Base-by-base conservation (phyloP, 768 basidiomycete species). In the Suillus luteus region DNA sequence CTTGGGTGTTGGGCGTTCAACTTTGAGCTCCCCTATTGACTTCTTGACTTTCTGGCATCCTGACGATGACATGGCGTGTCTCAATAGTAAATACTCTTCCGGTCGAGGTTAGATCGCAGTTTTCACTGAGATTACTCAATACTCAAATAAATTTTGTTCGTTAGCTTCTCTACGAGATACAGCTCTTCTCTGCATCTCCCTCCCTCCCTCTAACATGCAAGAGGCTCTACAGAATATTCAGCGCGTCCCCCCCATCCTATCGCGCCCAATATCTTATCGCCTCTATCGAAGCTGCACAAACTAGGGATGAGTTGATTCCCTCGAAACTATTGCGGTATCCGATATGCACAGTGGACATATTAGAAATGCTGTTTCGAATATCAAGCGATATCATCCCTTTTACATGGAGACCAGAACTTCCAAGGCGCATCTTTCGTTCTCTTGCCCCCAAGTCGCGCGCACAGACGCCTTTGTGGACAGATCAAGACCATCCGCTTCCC, bases 111-210 rank as follows among this genome's bases (percentile, higher is more conserved):
- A 22, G 41, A 17, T 57, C 14, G 17, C 38, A 40, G 9, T 24
- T 17, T 40, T 57, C 43, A n/a, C 7, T 59, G n/a, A 27, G 15
- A 59, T 14, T 57, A 41, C 46, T 54, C 35, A 62, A 60, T 40
- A 51, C 33, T 48, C 52, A 40, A 48, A 24, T 46, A 22, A 5
- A 22, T 33, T 40, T 17, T 12, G 49, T 69, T 62, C 69, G 69
- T 65, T 44, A 96, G 95, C 81, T 98, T 10, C 75, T 96, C 0
- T 89, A 90, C 68, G 86, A 94, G 62, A 82, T 96, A 15, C 90
- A 95, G 67, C 81, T 91, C 19, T 81, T 81, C 66, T 87, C 93
- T 0, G 76, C 86, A 7, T 93, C 91, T 3, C 79, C 84, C 19
- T 69, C 77, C 41, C 77, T 97, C 9, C 93, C 93, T 0, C 75